phyloP scores from a whole-genome alignment of 75 land plant species.

The Pinus taeda region DNA sequence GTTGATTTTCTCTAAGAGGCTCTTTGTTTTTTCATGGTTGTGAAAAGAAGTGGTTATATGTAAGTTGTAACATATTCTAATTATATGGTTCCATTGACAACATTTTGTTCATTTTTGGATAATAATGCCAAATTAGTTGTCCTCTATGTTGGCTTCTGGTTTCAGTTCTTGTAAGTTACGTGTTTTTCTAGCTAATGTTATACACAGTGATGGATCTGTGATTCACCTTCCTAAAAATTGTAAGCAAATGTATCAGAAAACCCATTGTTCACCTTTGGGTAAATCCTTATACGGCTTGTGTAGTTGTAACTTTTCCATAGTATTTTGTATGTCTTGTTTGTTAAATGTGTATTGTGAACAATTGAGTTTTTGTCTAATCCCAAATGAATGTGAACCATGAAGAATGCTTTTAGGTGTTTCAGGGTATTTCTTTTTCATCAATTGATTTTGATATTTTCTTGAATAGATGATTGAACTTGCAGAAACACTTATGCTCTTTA shows the following conservation, averaged over 20 bases:
- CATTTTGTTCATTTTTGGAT: background rate
- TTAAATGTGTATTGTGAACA: background rate
- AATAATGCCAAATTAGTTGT: background rate
- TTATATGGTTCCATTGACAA: too few species aligned
- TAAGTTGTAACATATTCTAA: too few species aligned
- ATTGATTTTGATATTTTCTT: slow-evolving; percentile 1
- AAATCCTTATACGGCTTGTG: too few species aligned
- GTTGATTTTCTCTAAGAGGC: too few species aligned
- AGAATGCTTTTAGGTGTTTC: slow-evolving; percentile 3
- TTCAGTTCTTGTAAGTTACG: background rate
- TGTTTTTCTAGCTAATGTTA: background rate
- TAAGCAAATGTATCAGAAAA: slow-evolving; percentile 10
- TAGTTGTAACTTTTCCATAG: background rate
- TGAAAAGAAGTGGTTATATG: too few species aligned
- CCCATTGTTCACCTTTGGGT: slow-evolving; percentile 3
- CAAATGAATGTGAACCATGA: background rate
- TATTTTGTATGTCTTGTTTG: background rate
- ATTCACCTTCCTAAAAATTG: background rate
- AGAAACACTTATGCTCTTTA: too few species aligned
- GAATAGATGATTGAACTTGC: background rate
- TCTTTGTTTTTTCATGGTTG: too few species aligned
- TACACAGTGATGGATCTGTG: background rate
- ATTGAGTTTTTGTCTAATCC: background rate
- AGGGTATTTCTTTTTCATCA: background rate
- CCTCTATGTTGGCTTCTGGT: background rate